A percentile compares a stretch with the other conserved stretches of the same genome.
Conservation (phyloP, 2,329 filamentous ascomycete species). For the Elsinoe perseae region DNA sequence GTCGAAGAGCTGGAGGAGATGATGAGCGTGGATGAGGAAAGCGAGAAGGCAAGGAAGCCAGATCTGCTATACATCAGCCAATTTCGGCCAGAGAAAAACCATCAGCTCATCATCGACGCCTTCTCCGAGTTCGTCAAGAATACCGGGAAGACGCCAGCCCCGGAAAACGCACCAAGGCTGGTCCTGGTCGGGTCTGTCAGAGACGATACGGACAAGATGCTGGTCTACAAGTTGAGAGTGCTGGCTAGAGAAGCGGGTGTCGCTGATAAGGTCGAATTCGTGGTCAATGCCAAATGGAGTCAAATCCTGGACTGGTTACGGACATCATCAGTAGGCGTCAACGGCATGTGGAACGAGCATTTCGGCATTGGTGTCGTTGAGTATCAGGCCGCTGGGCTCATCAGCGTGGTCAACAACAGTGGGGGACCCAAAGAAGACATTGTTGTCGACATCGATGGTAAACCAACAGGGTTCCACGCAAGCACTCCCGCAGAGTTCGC, state of each 20-base stretch:
- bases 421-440: constrained; percentile 93
- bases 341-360: constrained; percentile 99
- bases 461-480: constrained; percentile 81
- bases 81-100: constrained; percentile 96
- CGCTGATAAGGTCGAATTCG: constrained; percentile 76
- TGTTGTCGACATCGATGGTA: constrained; percentile 69
- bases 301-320: constrained; percentile 74
- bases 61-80: constrained; percentile 89
- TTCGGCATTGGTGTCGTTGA: constrained; percentile 98
- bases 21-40: constrained; percentile 62
- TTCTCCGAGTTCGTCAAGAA: constrained; percentile 57
- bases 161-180: constrained; percentile 50
- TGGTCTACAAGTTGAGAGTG: constrained; percentile 81
- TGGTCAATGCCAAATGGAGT: constrained; percentile 83
- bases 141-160: constrained; percentile 33
- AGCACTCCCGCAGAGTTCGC: constrained; percentile 73
- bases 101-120: constrained; percentile 73
- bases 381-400: constrained; percentile 90
- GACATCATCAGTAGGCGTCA: constrained; percentile 75
- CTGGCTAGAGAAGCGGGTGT: constrained; percentile 80
- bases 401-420: constrained; percentile 86
- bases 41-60: constrained; percentile 61
- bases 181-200: constrained; percentile 90
- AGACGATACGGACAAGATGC: constrained; percentile 68
- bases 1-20: constrained; percentile 73